Evolutionary conservation across 345 rosid species (phyloP).

Genomic region (Adansonia digitata): DNA sequence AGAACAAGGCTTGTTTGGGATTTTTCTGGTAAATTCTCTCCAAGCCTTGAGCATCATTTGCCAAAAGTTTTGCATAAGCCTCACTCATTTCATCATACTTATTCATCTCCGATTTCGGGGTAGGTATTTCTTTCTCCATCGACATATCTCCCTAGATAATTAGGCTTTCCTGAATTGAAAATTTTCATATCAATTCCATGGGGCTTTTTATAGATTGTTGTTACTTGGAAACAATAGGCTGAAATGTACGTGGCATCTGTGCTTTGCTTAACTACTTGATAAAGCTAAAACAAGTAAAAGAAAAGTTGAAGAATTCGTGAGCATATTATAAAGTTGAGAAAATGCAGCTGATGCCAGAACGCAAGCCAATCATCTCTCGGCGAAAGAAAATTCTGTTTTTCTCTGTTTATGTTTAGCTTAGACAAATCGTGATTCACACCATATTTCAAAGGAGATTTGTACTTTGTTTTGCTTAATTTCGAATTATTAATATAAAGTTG

Average conservation of each 20-base stretch:
- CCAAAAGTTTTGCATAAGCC: not conserved
- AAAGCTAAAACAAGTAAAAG: not conserved
- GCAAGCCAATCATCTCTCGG: too few relatives aligned
- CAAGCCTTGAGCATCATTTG: not conserved
- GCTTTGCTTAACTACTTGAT: slow-evolving; percentile 4
- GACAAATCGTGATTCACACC: not conserved
- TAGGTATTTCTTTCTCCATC: not conserved
- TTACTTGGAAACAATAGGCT: not conserved
- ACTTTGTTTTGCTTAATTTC: not conserved
- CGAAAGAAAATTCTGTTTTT: too few relatives aligned
- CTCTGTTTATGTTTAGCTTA: not conserved
- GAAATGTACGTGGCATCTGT: not conserved
- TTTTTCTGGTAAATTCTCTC: not conserved
- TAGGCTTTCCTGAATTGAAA: not conserved
- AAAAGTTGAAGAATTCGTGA: not conserved
- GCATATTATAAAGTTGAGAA: not conserved
- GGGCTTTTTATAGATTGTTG: not conserved
- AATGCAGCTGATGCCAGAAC: not conserved
- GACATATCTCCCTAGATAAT: not conserved
- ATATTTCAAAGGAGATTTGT: not conserved
- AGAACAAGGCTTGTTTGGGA: not conserved
- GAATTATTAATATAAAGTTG: not conserved
- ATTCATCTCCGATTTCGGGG: not conserved
- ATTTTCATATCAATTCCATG: not conserved
- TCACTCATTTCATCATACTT: not conserved